Percentiles rank a stretch among this genome's conserved stretches.
Evolutionary conservation across 768 basidiomycete species (phyloP).

Genomic region (Tylopilus sp.): DNA sequence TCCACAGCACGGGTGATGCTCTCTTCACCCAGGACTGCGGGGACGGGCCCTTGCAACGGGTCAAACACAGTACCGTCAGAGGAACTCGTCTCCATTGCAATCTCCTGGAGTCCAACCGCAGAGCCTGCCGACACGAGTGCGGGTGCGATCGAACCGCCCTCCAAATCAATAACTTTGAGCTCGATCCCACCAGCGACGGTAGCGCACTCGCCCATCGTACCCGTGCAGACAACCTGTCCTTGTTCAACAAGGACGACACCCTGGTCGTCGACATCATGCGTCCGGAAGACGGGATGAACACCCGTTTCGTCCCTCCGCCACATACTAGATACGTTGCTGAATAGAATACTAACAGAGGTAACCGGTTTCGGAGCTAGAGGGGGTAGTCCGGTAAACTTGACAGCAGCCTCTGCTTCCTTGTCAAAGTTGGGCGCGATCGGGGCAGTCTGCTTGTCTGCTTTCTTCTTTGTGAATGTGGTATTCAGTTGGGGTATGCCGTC

Average conservation of each 20-base stretch:
- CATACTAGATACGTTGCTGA: slow-evolving; percentile 50
- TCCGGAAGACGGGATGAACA: slow-evolving; percentile 16
- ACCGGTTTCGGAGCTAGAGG: slow-evolving; percentile 46
- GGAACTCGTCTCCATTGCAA: slow-evolving; percentile 60
- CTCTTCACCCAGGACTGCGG: slow-evolving; percentile 33
- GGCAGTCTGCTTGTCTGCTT: slow-evolving; percentile 43
- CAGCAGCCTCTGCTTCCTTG: slow-evolving; percentile 51
- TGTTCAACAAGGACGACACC: slow-evolving; percentile 44
- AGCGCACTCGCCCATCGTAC: slow-evolving; percentile 14
- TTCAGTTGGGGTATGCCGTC: slow-evolving; percentile 73
- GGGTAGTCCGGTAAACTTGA: slow-evolving; percentile 67
- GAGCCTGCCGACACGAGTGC: slow-evolving; percentile 66
- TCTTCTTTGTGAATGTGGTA: slow-evolving; percentile 41
- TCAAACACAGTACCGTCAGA: slow-evolving; percentile 61
- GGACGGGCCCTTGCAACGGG: slow-evolving; percentile 34
- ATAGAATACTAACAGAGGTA: slow-evolving; percentile 40
- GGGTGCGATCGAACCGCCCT: slow-evolving; percentile 59
- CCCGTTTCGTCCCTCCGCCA: slow-evolving; percentile 22
- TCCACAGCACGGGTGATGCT: slow-evolving; percentile 60
- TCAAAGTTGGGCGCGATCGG: slow-evolving; percentile 59
- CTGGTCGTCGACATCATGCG: slow-evolving; percentile 11
- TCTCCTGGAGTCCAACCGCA: slow-evolving; percentile 65
- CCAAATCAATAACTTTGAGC: slow-evolving; percentile 41
- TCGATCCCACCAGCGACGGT: slow-evolving; percentile 9
- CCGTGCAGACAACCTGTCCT: slow-evolving; percentile 53